Evolutionary conservation across 805 yeast species (phyloP).

Genomic region (Wickerhamomyces bisporus): DNA sequence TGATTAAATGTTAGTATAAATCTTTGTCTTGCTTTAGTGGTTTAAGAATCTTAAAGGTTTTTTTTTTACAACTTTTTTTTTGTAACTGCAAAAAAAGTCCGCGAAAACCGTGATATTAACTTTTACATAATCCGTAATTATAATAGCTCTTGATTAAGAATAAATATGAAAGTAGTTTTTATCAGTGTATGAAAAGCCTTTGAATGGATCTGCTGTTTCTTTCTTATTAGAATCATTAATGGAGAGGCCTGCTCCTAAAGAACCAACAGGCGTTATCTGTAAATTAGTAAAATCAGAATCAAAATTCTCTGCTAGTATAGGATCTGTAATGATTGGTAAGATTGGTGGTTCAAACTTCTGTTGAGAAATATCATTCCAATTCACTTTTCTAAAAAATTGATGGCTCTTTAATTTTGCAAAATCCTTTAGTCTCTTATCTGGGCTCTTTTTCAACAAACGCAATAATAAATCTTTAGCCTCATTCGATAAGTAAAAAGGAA

Average conservation of each 20-base stretch:
- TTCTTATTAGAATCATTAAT: conserved; percentile 4
- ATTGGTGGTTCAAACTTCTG: conserved; percentile 62
- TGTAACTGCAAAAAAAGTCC: too few relatives aligned
- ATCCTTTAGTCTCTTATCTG: conserved; percentile 57
- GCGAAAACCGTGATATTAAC: too few relatives aligned
- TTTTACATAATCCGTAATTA: too few relatives aligned
- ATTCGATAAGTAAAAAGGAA: conserved; percentile 71
- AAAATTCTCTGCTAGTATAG: conserved; percentile 80
- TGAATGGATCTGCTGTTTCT: conserved; percentile 25
- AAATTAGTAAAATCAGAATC: conserved; percentile 73
- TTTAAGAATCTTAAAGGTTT: not conserved
- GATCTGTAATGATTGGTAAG: conserved; percentile 76
- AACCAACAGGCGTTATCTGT: conserved; percentile 36
- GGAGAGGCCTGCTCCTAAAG: conserved; percentile 12
- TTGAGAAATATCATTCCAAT: conserved; percentile 57
- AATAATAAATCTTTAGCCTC: conserved; percentile 75
- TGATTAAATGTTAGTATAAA: too few relatives aligned
- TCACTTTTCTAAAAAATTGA: conserved; percentile 68
- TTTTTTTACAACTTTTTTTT: too few relatives aligned
- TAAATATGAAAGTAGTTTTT: conserved; percentile 17
- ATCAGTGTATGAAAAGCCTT: conserved; percentile 43
- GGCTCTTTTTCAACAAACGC: conserved; percentile 64
- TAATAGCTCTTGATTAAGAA: conserved; percentile 7
- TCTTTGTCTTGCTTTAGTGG: not conserved
- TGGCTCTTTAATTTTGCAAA: conserved; percentile 57